Base-by-base conservation (phyloP, 768 basidiomycete species). In the Hypholoma fasciculare region DNA sequence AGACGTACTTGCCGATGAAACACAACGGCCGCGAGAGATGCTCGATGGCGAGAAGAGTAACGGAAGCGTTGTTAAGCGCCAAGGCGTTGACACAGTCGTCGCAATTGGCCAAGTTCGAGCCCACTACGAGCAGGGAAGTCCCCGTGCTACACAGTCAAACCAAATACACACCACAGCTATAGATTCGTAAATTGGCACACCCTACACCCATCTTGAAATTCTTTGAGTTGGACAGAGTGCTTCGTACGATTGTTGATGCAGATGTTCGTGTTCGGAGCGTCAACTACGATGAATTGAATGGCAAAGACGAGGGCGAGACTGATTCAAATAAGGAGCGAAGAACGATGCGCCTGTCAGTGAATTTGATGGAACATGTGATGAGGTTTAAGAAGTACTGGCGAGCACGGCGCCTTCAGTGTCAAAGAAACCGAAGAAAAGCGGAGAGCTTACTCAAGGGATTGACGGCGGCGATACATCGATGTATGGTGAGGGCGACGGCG, bases 61-160 rank as follows among this genome's bases (percentile, higher is more conserved):
- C n/a, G n/a, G n/a, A n/a, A n/a, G n/a, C n/a, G n/a, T n/a, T n/a
- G n/a, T n/a, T n/a, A n/a, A n/a, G n/a, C 56, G 61, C 20, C 71
- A 71, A 59, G 60, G 57, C 39, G 68, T 71, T 34, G 51, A 59
- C 8, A 69, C 66, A 0, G 52, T 73, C 3, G 56, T 69, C 19
- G 67, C 65, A 19, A 61, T 67, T 54, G 59, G 66, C 8, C 67
- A 69, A 51, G 61, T 69, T 19, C 47, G 61, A 14, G 54, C 43
- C 1, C 69, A 54, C 51, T 68, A 69, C 40, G 30, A 38, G 53
- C 16, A 40, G 54, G 64, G 42, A 40, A 34, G 27, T 34, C 30
- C 20, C 16, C 16, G 19, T 51, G 36, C 36, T 53, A 27, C 37
- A 23, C 27, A 42, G 43, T 12, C 39, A 30, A 49, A 38, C 13